phyloP scores from a whole-genome alignment of 345 rosid genomes.

The Turnera subulata region DNA sequence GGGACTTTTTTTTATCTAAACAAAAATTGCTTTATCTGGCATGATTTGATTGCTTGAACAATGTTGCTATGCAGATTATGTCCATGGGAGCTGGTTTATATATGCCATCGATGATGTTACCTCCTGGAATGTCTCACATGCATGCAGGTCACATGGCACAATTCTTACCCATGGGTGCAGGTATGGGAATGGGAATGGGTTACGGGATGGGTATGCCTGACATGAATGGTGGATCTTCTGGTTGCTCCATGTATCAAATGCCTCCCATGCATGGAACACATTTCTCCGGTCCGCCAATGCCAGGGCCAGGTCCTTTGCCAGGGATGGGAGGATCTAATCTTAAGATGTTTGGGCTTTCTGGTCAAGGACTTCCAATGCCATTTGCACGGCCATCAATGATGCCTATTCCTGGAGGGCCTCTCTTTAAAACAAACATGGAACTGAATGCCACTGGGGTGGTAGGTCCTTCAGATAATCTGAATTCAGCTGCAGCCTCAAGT shows the following conservation, averaged over 20 bases:
- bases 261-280: slow-evolving; percentile 50
- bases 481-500: slow-evolving; percentile 29
- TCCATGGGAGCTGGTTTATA: slow-evolving; percentile 73
- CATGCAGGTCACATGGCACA: slow-evolving; percentile 54
- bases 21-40: slow-evolving; percentile 13
- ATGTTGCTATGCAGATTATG: slow-evolving; percentile 56
- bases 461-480: slow-evolving; percentile 32
- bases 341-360: slow-evolving; percentile 38
- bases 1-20: not conserved
- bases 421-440: slow-evolving; percentile 35
- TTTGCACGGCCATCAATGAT: slow-evolving; percentile 34
- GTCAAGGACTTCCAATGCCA: slow-evolving; percentile 45
- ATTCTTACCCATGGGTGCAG: slow-evolving; percentile 44
- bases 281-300: slow-evolving; percentile 39
- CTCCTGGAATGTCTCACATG: slow-evolving; percentile 63
- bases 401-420: slow-evolving; percentile 37
- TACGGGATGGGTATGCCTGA: slow-evolving; percentile 60
- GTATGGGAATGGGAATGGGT: slow-evolving; percentile 69
- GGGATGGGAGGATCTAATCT: slow-evolving; percentile 41
- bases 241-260: slow-evolving; percentile 41
- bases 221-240: slow-evolving; percentile 39
- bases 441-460: slow-evolving; percentile 22
- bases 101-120: slow-evolving; percentile 73
- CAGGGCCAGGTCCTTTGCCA: slow-evolving; percentile 29
- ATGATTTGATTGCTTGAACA: slow-evolving; percentile 1